phyloP scores from a whole-genome alignment of 31 red algal genomes.

The Asparagopsis taxiformis region DNA sequence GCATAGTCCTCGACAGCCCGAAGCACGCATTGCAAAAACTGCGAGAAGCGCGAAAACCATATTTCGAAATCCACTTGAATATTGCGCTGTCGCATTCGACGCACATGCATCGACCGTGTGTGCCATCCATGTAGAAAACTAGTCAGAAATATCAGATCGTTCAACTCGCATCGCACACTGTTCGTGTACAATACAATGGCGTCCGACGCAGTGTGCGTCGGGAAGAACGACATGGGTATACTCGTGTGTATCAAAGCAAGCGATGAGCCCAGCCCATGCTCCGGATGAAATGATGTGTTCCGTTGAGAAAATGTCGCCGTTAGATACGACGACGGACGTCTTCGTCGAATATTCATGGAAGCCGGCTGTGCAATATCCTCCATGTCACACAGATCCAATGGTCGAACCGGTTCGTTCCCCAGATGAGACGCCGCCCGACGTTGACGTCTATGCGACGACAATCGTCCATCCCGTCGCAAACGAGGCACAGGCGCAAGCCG shows the following conservation, averaged over 20 bases:
- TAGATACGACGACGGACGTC: constrained; percentile 9
- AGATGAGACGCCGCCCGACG: constrained; percentile 10
- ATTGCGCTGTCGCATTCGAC: constrained; percentile 15
- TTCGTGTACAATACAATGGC: constrained; percentile 18
- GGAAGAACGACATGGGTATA: constrained; percentile 3
- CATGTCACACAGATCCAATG: background rate
- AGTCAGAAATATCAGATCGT: constrained; percentile 17
- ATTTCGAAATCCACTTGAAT: constrained; percentile 41
- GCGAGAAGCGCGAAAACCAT: constrained; percentile 42
- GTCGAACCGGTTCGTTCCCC: background rate
- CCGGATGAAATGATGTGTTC: background rate
- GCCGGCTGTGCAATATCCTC: background rate
- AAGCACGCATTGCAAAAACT: constrained; percentile 26
- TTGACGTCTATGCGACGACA: background rate
- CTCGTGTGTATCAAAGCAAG: background rate
- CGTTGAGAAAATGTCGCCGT: background rate
- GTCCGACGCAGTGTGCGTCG: background rate
- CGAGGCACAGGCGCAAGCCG: background rate
- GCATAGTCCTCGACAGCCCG: constrained; percentile 15
- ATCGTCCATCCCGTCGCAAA: background rate
- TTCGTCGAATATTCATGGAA: background rate
- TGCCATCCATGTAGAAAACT: background rate
- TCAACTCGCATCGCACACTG: constrained; percentile 9
- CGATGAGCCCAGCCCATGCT: background rate
- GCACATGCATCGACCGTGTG: background rate